Evolutionary conservation across 1,139 yeast genomes (phyloP).

Genomic region (Sugiyamaella neomexicana): DNA sequence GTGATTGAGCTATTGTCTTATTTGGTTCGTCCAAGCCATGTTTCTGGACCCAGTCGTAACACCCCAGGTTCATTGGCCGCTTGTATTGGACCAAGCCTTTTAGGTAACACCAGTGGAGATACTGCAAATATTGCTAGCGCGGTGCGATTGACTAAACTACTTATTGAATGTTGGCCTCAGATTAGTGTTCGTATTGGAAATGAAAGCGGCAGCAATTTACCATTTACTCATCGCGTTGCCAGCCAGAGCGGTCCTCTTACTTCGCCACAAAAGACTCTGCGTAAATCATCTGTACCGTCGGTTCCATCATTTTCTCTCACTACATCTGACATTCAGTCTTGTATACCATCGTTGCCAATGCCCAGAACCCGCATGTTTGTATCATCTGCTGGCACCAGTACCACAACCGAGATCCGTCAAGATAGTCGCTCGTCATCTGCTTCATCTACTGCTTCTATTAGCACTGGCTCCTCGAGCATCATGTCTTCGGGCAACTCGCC

Average conservation of each 20-base stretch:
- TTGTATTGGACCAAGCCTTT: conserved; percentile 39
- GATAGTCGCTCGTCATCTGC: conserved; percentile 9
- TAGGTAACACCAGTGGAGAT: conserved; percentile 30
- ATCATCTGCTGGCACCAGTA: neutral
- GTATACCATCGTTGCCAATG: neutral
- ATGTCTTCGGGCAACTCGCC: conserved; percentile 7
- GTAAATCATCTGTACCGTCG: neutral
- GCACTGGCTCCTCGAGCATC: neutral
- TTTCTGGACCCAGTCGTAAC: conserved; percentile 22
- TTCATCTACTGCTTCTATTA: conserved; percentile 9
- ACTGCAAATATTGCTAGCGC: conserved; percentile 28
- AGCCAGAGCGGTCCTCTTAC: neutral
- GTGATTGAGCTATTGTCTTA: conserved; percentile 27
- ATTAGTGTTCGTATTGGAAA: conserved; percentile 17
- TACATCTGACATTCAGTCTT: neutral
- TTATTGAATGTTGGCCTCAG: conserved; percentile 37
- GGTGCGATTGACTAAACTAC: conserved; percentile 31
- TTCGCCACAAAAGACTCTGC: conserved; percentile 4
- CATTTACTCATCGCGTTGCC: neutral
- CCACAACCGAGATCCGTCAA: conserved; percentile 5
- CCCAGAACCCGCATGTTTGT: conserved; percentile 1
- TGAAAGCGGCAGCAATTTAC: neutral
- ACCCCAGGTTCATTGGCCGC: conserved; percentile 32
- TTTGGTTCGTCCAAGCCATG: conserved; percentile 2
- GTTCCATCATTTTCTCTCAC: neutral